These are phyloP conservation scores for Prunus yedoensis DNA, from an alignment of 331 rosid genomes.

Conservation along the genomic window DNA sequence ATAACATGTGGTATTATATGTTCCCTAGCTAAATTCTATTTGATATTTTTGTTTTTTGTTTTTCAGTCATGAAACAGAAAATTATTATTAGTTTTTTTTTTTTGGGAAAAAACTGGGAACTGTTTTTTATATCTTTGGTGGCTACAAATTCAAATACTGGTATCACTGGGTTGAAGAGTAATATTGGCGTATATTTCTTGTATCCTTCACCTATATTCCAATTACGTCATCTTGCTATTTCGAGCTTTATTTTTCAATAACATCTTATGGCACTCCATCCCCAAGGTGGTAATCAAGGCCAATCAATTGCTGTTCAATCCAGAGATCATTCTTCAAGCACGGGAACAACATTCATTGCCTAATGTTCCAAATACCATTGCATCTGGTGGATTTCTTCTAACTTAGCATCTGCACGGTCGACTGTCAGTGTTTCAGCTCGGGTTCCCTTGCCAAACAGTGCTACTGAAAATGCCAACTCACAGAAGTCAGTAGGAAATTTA, in stretches of 20 bases:
- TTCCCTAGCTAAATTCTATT: neutral
- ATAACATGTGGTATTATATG: neutral
- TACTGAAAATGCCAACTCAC: neutral
- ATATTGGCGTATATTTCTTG: neutral
- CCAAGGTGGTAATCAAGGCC: neutral
- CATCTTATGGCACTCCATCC: neutral
- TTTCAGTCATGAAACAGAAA: neutral
- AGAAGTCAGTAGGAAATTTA: neutral
- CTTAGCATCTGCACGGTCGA: slow-evolving; percentile 1
- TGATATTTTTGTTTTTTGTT: neutral
- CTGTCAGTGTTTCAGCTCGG: neutral
- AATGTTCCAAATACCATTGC: neutral
- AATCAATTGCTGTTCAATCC: neutral
- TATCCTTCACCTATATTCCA: neutral
- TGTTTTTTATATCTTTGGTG: neutral
- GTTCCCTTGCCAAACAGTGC: neutral
- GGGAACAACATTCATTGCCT: neutral
- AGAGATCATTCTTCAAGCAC: slow-evolving; percentile 12
- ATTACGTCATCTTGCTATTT: neutral
- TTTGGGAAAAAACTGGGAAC: neutral
- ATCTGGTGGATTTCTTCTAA: slow-evolving; percentile 7
- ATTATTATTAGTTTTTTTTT: too few species aligned
- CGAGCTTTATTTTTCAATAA: neutral
- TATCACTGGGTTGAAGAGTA: too few species aligned
- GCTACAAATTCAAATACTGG: neutral